Evolutionary conservation across 352 stramenopile species (phyloP), one percentile per base, ranked within the genome.

Genomic region (Aphanomyces stellatus): DNA sequence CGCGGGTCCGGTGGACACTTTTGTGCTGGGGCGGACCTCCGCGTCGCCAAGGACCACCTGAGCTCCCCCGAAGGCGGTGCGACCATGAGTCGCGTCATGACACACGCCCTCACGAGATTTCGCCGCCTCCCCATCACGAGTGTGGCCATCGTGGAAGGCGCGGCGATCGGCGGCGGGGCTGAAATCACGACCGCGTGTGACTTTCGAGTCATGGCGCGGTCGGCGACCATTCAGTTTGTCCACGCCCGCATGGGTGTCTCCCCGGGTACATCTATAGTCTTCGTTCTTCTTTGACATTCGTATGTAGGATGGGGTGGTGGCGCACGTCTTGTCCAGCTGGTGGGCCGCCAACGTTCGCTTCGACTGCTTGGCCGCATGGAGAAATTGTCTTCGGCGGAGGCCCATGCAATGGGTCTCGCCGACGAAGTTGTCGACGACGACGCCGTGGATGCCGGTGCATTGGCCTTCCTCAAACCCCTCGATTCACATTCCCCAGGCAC

Each of bases 141-240:
- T 53, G 75, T 96, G 4, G 84, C 85, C 11, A 74, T 83, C 24
- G 67, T 96, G 40, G 76, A 96, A 69, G 88, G 88, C 6, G 78
- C 81, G 8, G 88, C 88, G 4, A 88, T 90, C 53, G 87, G 88
- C 15, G 88, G 88, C 11, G 88, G 88, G 7, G 87, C 88, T 0
- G 88, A 96, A 68, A 72, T 96, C 15, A 73, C 76, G 0, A 95
- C 85, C 5, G 77, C 80, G 1, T 95, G 86, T 57, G 87, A 96
- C 71, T 95, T 93, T 46, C 81, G 88, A 0, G 37, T 96, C 13
- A 65, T 94, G 2, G 75, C 77, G 13, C 24, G 62, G 10, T 82
- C 77, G 22, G 81, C 87, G 0, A 75, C 87, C 0, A 88, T 96
- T 51, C 85, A 90, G 63, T 96, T 96, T 59, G 82, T 96, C 8